Conservation (phyloP, 495 filamentous ascomycete species). For the Thermochaetoides thermophila region DNA sequence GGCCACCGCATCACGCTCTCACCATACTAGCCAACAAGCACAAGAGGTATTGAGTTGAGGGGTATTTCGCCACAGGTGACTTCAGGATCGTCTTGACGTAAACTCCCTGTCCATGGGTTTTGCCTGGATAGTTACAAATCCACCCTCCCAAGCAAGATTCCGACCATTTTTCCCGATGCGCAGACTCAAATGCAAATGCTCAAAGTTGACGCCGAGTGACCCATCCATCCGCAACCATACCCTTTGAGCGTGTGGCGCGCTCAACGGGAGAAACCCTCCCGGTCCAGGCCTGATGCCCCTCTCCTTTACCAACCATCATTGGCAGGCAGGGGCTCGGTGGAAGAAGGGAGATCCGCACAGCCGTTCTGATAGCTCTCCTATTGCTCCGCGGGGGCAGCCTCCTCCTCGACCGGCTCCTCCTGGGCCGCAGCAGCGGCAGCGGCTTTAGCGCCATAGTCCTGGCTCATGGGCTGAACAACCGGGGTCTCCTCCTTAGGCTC, state of each 20-base stretch:
- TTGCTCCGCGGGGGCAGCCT: slow-evolving; percentile 41
- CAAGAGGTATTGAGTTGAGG: slow-evolving; percentile 6
- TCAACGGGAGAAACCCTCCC: slow-evolving; percentile 7
- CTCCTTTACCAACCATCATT: slow-evolving; percentile 12
- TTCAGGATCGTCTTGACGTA: slow-evolving; percentile 15
- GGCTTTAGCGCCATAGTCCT: slow-evolving; percentile 98
- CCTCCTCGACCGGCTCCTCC: slow-evolving; percentile 51
- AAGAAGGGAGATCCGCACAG: slow-evolving; percentile 5
- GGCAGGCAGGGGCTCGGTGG: neutral
- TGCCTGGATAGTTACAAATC: slow-evolving; percentile 12
- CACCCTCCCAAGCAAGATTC: slow-evolving; percentile 12
- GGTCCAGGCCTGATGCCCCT: slow-evolving; percentile 1
- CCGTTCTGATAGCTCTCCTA: slow-evolving; percentile 23
- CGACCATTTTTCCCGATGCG: slow-evolving; percentile 18
- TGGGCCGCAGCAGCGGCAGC: slow-evolving; percentile 59
- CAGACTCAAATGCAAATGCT: slow-evolving; percentile 23
- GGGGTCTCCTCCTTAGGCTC: slow-evolving; percentile 98
- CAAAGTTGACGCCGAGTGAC: slow-evolving; percentile 23
- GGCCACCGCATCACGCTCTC: neutral
- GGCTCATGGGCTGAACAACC: slow-evolving; percentile 82
- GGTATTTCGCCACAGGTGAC: slow-evolving; percentile 11
- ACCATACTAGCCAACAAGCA: neutral
- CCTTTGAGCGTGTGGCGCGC: slow-evolving; percentile 11
- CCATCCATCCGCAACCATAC: slow-evolving; percentile 18
- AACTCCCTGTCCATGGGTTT: slow-evolving; percentile 11